Evolutionary conservation across 192 early-diverging fungal genomes (phyloP), one percentile per base, ranked within the genome.

Genomic region (Geranomyces michiganensis): DNA sequence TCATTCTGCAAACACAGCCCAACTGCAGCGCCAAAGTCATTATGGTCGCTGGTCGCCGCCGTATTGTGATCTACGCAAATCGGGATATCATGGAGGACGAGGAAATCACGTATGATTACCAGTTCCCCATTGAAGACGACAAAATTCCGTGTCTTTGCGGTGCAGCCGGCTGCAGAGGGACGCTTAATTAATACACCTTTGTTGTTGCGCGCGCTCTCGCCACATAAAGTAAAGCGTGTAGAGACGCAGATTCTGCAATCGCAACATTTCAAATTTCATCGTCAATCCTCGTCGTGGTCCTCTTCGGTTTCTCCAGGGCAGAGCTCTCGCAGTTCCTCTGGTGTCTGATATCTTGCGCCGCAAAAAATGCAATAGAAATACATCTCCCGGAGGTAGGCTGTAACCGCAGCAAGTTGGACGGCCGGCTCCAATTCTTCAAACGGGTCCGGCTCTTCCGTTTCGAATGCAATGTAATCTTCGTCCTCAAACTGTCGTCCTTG

Each of bases 91-190:
- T 92, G 67, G 90, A 88, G 55, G 96, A 93, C 32, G 96, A 98
- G 70, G 97, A 99, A 74, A 94, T 99, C 70, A 99, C 97, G 0
- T 99, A 99, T 75, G 95, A 99, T 77, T 99, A 99, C 88, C 96
- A 97, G 84, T 95, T 93, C 74, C 92, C 92, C 5, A 83, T 94
- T 56, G 94, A 95, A 68, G 90, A 90, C 14, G 91, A 92, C 68
- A 99, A 99, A 81, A 98, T 99, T 68, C 97, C 96, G n/a, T 99
- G 97, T 75, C 81, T 93, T 43, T 99, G 97, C 77, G 97, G 94
- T 6, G 89, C 94, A 22, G 79, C 78, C 64, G 90, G 30, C 4
- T 67, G 72, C 60, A 41, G 70, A 21, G 70, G 70, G 32, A 72
- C 61, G 7, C 62, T 72, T 8, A 72, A 72, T 55, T 72, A 21